phyloP scores from a whole-genome alignment of 345 rosid genomes.

The Trapa incisa region DNA sequence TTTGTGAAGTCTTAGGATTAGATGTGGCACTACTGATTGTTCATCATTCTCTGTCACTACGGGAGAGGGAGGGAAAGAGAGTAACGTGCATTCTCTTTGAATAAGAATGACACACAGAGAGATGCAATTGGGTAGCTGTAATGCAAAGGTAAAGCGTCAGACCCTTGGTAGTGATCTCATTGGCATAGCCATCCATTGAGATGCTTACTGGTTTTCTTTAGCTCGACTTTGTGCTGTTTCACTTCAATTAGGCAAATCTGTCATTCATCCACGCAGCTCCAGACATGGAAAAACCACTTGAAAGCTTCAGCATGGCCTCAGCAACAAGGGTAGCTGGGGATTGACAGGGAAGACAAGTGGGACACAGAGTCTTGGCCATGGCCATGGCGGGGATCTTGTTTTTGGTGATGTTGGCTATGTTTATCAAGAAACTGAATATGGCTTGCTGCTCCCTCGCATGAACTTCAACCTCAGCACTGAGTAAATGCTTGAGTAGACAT shows the following conservation, averaged over 20 bases:
- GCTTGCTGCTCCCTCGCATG: neutral
- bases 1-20: too few relatives aligned
- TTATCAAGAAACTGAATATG: neutral
- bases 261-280: slow-evolving; percentile 32
- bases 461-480: neutral
- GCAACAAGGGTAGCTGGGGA: neutral
- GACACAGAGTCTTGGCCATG: neutral
- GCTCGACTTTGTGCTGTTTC: neutral
- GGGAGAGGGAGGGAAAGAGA: too few relatives aligned
- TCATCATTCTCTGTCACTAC: too few relatives aligned
- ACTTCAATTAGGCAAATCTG: slow-evolving; percentile 38
- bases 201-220: neutral
- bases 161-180: neutral
- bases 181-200: neutral
- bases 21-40: too few relatives aligned
- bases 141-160: too few relatives aligned
- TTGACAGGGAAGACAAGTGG: neutral
- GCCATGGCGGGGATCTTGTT: slow-evolving; percentile 6
- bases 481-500: neutral
- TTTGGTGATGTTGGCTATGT: slow-evolving; percentile 14
- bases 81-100: too few relatives aligned
- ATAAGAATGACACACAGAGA: too few relatives aligned
- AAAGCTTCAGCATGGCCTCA: neutral
- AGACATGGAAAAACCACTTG: neutral
- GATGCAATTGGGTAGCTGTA: too few relatives aligned